Percentiles rank a stretch among this genome's conserved stretches.
phyloP scores from a whole-genome alignment of 495 filamentous ascomycete species.

The Penicillium steckii region DNA sequence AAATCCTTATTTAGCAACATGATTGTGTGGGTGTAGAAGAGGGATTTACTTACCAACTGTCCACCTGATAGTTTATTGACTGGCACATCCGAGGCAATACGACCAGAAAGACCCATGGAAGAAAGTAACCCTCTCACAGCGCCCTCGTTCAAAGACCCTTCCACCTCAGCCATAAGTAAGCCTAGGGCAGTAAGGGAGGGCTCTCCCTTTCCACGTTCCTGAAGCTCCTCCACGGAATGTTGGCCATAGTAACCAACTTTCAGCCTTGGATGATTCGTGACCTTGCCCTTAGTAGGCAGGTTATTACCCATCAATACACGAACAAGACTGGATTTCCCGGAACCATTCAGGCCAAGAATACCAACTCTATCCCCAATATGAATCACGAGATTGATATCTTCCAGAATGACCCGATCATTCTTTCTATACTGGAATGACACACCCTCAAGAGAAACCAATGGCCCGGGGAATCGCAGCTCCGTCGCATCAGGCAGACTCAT shows the following conservation, averaged over 20 bases:
- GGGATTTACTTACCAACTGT: constrained; percentile 50
- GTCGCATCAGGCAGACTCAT: constrained; percentile 59
- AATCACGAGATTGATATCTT: constrained; percentile 62
- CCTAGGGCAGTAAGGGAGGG: constrained; percentile 60
- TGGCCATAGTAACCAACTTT: constrained; percentile 76
- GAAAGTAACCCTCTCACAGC: constrained; percentile 60
- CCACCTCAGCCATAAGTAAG: constrained; percentile 49
- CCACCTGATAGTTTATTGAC: constrained; percentile 69
- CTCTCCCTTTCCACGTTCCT: constrained; percentile 41
- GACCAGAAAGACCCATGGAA: constrained; percentile 63
- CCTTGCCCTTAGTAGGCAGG: constrained; percentile 48
- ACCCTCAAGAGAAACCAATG: constrained; percentile 67
- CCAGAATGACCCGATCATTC: constrained; percentile 39
- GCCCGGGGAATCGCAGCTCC: constrained; percentile 71
- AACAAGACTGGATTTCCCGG: constrained; percentile 71
- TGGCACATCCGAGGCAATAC: constrained; percentile 67
- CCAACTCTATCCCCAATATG: constrained; percentile 69
- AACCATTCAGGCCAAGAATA: constrained; percentile 71
- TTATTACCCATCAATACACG: constrained; percentile 49
- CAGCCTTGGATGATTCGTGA: constrained; percentile 62
- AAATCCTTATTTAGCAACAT: not conserved
- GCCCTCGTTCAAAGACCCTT: constrained; percentile 55
- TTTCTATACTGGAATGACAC: constrained; percentile 58
- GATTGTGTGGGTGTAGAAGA: not conserved
- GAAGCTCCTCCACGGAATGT: constrained; percentile 67